phyloP scores from a whole-genome alignment of 1,284 basidiomycete species.

The Taiwanofungus camphoratus region DNA sequence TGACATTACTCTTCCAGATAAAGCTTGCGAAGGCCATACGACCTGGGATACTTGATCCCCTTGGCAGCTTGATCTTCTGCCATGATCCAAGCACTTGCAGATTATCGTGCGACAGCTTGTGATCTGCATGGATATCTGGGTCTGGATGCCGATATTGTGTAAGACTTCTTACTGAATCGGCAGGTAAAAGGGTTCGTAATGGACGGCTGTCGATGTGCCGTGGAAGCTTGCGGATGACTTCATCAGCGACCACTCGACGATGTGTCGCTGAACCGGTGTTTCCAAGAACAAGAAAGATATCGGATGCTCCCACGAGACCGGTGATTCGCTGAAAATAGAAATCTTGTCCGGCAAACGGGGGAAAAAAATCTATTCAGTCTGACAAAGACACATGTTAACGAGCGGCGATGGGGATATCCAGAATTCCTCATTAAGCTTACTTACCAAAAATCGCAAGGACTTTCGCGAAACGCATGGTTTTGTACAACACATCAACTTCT shows the following conservation, averaged over 20 bases:
- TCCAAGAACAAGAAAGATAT: constrained; percentile 17
- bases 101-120: constrained; percentile 8
- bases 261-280: constrained; percentile 20
- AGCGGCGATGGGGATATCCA: neutral
- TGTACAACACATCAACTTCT: constrained; percentile 14
- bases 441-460: constrained; percentile 9
- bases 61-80: constrained; percentile 20
- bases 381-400: neutral
- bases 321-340: constrained; percentile 16
- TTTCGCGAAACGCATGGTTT: constrained; percentile 10
- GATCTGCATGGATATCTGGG: constrained; percentile 11
- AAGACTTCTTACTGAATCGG: neutral
- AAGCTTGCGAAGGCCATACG: constrained; percentile 20
- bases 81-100: constrained; percentile 24
- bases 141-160: constrained; percentile 19
- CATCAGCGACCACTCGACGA: constrained; percentile 11
- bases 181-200: constrained; percentile 9
- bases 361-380: constrained; percentile 12
- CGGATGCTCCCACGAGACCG: constrained; percentile 12
- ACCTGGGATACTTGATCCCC: constrained; percentile 12
- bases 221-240: constrained; percentile 8
- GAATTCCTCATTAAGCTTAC: neutral
- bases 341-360: constrained; percentile 9
- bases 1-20: constrained; percentile 18
- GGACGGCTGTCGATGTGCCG: constrained; percentile 6